Evolutionary conservation across 805 yeast genomes (phyloP).

Genomic region (Candida ortonii): DNA sequence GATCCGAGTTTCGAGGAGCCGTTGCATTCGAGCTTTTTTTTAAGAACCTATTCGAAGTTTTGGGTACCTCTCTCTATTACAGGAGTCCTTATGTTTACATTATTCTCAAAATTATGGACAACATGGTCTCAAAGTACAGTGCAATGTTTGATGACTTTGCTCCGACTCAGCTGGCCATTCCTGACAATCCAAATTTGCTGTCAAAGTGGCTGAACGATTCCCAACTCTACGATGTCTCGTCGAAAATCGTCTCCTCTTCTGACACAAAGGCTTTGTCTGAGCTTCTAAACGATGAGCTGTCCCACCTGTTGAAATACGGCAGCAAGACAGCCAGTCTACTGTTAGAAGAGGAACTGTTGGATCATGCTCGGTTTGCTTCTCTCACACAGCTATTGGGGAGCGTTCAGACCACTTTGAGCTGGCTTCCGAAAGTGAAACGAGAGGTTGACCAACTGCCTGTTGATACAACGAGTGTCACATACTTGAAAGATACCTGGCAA

Average conservation of each 20-base stretch:
- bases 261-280: slow-evolving; percentile 5
- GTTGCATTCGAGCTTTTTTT: slow-evolving; percentile 46
- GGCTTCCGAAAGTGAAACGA: slow-evolving; percentile 58
- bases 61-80: slow-evolving; percentile 60
- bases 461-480: slow-evolving; percentile 17
- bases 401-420: slow-evolving; percentile 51
- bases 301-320: slow-evolving; percentile 28
- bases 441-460: slow-evolving; percentile 23
- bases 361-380: slow-evolving; percentile 46
- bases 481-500: slow-evolving; percentile 32
- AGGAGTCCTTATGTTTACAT: slow-evolving; percentile 53
- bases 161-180: slow-evolving; percentile 16
- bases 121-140: slow-evolving; percentile 37
- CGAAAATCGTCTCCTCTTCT: slow-evolving; percentile 28
- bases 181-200: slow-evolving; percentile 14
- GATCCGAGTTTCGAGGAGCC: slow-evolving; percentile 37
- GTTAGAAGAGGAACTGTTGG: slow-evolving; percentile 48
- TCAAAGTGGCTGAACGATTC: slow-evolving; percentile 37
- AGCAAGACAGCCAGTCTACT: slow-evolving; percentile 32
- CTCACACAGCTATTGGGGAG: slow-evolving; percentile 54
- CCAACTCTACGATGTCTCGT: slow-evolving; percentile 32
- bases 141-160: slow-evolving; percentile 29
- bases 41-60: slow-evolving; percentile 44
- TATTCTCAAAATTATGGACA: slow-evolving; percentile 40
- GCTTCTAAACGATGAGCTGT: slow-evolving; percentile 29